phyloP scores from a whole-genome alignment of 1,284 basidiomycete genomes.

The Ganoderma boninense region DNA sequence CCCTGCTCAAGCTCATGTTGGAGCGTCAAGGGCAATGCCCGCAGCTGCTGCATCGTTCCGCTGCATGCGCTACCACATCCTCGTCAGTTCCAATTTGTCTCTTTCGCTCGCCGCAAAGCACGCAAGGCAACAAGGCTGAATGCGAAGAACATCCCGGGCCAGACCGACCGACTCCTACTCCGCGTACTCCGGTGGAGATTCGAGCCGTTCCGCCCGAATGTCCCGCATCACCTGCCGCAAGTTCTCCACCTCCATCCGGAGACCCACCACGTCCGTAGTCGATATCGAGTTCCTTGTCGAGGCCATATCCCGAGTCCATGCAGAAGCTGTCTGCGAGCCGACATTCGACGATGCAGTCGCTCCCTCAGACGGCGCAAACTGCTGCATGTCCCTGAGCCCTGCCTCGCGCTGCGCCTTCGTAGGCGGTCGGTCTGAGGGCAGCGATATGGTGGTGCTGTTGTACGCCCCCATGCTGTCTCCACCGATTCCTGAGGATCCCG shows the following conservation, averaged over 20 bases:
- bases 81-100: no score
- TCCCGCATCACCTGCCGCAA: constrained; percentile 38
- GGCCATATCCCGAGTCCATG: constrained; percentile 34
- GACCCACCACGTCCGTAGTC: constrained; percentile 31
- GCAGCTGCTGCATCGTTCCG: no score
- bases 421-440: background rate
- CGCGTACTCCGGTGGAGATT: constrained; percentile 35
- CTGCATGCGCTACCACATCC: no score
- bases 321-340: background rate
- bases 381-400: constrained; percentile 11
- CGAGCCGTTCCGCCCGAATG: constrained; percentile 33
- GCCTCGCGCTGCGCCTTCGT: constrained; percentile 25
- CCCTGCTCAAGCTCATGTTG: no score
- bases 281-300: constrained; percentile 14
- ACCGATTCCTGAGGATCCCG: constrained; percentile 4
- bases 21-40: no score
- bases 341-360: background rate
- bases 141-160: no score
- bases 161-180: no score
- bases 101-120: no score
- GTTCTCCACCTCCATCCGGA: constrained; percentile 39
- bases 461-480: background rate
- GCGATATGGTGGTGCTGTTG: background rate
- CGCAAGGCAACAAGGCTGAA: background rate
- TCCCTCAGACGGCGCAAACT: constrained; percentile 24